Percentiles rank a stretch among this genome's conserved stretches.
phyloP scores from a whole-genome alignment of 305 asterid species.

The Solanum hybrid region DNA sequence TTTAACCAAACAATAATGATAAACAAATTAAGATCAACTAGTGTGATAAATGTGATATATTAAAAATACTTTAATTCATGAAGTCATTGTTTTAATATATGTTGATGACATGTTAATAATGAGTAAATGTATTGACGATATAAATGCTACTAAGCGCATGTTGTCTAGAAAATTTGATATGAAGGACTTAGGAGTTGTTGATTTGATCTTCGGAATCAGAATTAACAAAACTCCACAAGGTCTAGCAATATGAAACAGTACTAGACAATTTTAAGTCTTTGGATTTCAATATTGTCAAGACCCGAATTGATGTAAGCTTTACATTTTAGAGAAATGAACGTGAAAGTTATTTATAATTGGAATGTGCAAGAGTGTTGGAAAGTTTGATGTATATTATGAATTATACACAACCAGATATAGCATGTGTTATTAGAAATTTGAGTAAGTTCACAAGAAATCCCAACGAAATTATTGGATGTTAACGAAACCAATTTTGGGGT shows the following conservation, averaged over 20 bases:
- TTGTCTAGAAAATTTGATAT: background rate
- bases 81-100: background rate
- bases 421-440: background rate
- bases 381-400: background rate
- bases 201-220: background rate
- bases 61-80: background rate
- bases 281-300: background rate
- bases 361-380: background rate
- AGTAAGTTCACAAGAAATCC: background rate
- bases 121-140: no score
- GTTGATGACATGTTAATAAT: background rate
- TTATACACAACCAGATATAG: background rate
- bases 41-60: background rate
- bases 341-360: no score
- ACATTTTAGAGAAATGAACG: background rate
- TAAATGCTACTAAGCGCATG: background rate
- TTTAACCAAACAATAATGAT: background rate
- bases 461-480: background rate
- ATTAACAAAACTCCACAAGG: background rate
- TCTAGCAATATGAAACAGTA: background rate
- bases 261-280: background rate
- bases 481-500: no score
- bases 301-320: background rate
- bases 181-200: background rate
- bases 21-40: background rate